Evolutionary conservation across 2,329 filamentous ascomycete genomes (phyloP), one percentile per base, ranked within the genome.

Genomic region (Metarhizium sp.): DNA sequence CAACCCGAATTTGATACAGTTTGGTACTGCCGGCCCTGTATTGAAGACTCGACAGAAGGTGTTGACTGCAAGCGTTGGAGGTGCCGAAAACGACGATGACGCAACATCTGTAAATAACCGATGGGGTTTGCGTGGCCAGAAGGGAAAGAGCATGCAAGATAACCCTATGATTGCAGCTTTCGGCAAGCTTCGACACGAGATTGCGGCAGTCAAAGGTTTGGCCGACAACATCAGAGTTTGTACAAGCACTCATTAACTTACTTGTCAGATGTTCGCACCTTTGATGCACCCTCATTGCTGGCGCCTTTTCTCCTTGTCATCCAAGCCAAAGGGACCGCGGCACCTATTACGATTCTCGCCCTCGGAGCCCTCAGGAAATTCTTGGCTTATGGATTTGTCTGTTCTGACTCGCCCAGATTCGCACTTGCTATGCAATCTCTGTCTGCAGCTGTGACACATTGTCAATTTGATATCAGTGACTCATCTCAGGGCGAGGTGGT

Each of bases 261-360:
- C 47, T 11, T 36, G 47, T n/a, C 51, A 89, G 90, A 97, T 69
- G 94, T 99, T 59, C 82, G 85, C 64, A 80, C 78, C 10, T 96
- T 97, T 68, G 92, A 97, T 72, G 91, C 92, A 0, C 88, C 92
- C 13, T 85, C 90, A 20, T 81, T 99, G 59, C 80, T 99, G 30
- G 88, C 94, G 63, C 94, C 94, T 0, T 99, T 99, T 70, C 80
- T 99, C 29, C 92, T 97, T 70, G 92, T 99, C 64, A 95, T 99
- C 54, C 88, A 95, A 62, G 92, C 92, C 57, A 96, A 94, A 54
- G 95, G 92, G 51, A 99, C 94, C 3, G 95, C 92, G 2, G 94
- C 94, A 46, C 88, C 92, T 1, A 96, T 99, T 61, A 99, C 95
- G 29, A 95, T 95, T 57, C 84, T 99, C 57, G 92, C 95, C 13